phyloP scores from a whole-genome alignment of 306 rosid species.

The Prunus mume region DNA sequence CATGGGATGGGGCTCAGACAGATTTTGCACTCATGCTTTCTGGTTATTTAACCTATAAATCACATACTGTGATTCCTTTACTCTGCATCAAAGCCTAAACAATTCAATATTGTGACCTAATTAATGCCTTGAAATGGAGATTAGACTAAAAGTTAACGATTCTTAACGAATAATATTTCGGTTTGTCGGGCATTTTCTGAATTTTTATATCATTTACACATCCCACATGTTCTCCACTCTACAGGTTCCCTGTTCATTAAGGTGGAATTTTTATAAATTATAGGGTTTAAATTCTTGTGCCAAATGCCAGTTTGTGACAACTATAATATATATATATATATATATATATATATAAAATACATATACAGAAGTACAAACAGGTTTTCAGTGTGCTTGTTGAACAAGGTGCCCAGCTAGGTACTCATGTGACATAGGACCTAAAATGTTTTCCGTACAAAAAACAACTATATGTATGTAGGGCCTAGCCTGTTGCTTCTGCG shows the following conservation, averaged over 20 bases:
- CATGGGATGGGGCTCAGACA: slow-evolving; percentile 3
- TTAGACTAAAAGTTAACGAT: slow-evolving; percentile 18
- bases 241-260: slow-evolving; percentile 8
- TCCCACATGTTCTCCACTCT: slow-evolving; percentile 41
- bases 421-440: background rate
- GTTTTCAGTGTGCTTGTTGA: background rate
- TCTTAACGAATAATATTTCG: slow-evolving; percentile 7
- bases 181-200: slow-evolving; percentile 36
- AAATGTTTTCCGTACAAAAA: background rate
- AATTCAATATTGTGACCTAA: slow-evolving; percentile 1
- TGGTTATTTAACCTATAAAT: background rate
- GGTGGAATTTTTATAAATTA: background rate
- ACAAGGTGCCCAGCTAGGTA: background rate
- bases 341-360: background rate
- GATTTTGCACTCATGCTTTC: background rate
- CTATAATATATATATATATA: background rate
- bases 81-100: background rate
- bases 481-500: background rate
- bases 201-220: slow-evolving; percentile 16
- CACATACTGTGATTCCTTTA: slow-evolving; percentile 2
- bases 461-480: background rate
- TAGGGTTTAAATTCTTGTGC: background rate
- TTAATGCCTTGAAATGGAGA: slow-evolving; percentile 2
- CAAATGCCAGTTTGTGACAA: background rate
- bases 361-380: background rate